Conservation (phyloP, 2,329 filamentous ascomycete species). For the Ascochyta rabiei region DNA sequence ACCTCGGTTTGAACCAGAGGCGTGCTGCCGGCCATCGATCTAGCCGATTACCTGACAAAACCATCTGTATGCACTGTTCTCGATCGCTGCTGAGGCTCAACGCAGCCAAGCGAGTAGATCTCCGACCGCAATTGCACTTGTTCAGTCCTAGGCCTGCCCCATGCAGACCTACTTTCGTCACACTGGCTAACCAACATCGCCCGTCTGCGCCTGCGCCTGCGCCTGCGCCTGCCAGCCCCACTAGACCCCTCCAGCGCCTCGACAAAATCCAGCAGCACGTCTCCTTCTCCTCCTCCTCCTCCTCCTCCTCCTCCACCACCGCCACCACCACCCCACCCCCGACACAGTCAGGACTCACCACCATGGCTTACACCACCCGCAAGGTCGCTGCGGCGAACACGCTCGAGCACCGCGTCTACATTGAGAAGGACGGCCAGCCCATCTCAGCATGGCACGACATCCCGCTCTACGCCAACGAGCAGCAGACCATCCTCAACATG, state of each 20-base stretch:
- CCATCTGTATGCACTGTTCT: slow-evolving; percentile 33
- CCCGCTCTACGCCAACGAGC: slow-evolving; percentile 94
- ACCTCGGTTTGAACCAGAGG: slow-evolving; percentile 33
- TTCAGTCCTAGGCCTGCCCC: slow-evolving; percentile 36
- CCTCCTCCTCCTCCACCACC: slow-evolving; percentile 30
- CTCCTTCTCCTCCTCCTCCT: slow-evolving; percentile 30
- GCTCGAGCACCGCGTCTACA: slow-evolving; percentile 94
- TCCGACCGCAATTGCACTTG: slow-evolving; percentile 23
- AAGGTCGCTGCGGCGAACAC: slow-evolving; percentile 92
- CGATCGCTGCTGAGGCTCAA: slow-evolving; percentile 32
- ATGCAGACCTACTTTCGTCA: slow-evolving; percentile 48
- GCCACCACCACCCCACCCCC: slow-evolving; percentile 25
- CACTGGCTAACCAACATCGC: slow-evolving; percentile 48
- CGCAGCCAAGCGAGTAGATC: slow-evolving; percentile 26
- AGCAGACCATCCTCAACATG: slow-evolving; percentile 98
- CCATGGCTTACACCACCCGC: slow-evolving; percentile 76
- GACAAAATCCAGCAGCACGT: slow-evolving; percentile 53
- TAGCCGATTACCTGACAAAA: slow-evolving; percentile 23
- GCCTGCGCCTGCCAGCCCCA: slow-evolving; percentile 44
- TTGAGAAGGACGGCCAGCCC: slow-evolving; percentile 95
- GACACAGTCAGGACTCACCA: slow-evolving; percentile 33
- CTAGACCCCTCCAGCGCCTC: slow-evolving; percentile 45
- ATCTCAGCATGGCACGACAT: slow-evolving; percentile 98
- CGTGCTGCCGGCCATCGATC: slow-evolving; percentile 16
- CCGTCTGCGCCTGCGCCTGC: slow-evolving; percentile 35